phyloP scores from a whole-genome alignment of 75 land plant genomes.

The Cryptomeria japonica region DNA sequence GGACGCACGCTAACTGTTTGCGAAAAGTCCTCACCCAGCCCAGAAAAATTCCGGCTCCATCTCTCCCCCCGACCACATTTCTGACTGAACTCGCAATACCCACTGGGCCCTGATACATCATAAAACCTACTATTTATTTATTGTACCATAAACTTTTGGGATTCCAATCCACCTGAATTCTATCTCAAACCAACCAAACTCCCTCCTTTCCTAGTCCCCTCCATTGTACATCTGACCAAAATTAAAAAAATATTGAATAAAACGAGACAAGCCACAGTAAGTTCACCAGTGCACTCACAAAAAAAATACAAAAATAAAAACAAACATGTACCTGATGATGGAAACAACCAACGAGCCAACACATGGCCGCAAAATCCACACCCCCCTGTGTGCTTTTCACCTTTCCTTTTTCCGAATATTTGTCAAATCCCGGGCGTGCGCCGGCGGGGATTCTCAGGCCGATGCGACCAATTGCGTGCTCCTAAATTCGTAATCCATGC shows the following conservation, averaged over 20 bases:
- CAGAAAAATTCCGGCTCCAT: not conserved
- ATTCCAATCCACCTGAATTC: not conserved
- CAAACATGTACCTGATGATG: conserved; percentile 5
- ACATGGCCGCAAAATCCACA: conserved; percentile 14
- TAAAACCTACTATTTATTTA: not conserved
- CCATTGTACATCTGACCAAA: not conserved
- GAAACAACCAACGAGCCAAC: not conserved
- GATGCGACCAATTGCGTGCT: not conserved
- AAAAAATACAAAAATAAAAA: not conserved
- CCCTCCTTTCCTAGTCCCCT: not conserved
- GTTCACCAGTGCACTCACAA: not conserved
- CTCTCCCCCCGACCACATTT: not conserved
- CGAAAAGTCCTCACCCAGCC: not conserved
- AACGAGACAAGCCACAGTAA: conserved; percentile 8
- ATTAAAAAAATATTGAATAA: not conserved
- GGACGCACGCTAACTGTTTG: conserved; percentile 12
- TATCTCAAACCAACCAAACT: not conserved
- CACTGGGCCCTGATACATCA: not conserved
- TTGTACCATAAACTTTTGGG: not conserved
- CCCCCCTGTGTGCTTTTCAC: not conserved
- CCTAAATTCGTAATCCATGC: conserved; percentile 1
- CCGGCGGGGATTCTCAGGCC: conserved; percentile 8
- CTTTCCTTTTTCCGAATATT: not conserved
- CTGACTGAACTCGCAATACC: conserved; percentile 1
- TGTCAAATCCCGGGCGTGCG: not conserved